Evolutionary conservation across 352 stramenopile genomes (phyloP).

Genomic region (Thraustochytrium aureum): DNA sequence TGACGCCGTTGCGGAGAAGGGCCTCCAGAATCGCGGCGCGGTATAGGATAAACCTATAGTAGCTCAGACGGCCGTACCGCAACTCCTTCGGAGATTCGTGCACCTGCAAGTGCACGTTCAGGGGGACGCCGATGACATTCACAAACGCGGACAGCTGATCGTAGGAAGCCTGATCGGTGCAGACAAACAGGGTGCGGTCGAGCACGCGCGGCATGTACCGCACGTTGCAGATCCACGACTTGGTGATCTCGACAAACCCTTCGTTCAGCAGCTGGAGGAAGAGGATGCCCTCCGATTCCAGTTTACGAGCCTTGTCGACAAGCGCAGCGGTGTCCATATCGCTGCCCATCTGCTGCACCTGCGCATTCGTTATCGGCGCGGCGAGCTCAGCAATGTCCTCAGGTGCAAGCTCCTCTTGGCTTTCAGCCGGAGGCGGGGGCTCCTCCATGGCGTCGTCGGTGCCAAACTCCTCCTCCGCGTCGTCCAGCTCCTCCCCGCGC

Average conservation of each 20-base stretch:
- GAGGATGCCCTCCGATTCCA: constrained; percentile 1
- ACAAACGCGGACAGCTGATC: neutral
- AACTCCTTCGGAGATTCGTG: neutral
- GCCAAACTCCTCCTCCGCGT: neutral
- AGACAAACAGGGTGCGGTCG: neutral
- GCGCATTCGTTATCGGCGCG: neutral
- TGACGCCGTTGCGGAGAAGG: neutral
- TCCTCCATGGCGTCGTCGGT: neutral
- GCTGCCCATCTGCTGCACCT: neutral
- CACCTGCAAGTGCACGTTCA: constrained; percentile 1
- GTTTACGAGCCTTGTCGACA: neutral
- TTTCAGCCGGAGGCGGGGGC: neutral
- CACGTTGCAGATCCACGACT: constrained; percentile 12
- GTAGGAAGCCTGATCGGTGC: neutral
- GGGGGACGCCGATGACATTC: neutral
- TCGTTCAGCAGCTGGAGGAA: constrained; percentile 16
- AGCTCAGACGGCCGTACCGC: neutral
- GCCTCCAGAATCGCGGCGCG: neutral
- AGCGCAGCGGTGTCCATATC: neutral
- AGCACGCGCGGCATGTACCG: constrained; percentile 15
- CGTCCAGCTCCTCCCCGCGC: neutral
- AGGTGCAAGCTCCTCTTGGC: neutral
- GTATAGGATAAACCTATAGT: constrained; percentile 22
- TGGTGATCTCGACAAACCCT: constrained; percentile 1
- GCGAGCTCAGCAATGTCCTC: neutral